Evolutionary conservation across 192 early-diverging fungal species (phyloP), one percentile per base, ranked within the genome.

Genomic region (Linnemannia exigua): DNA sequence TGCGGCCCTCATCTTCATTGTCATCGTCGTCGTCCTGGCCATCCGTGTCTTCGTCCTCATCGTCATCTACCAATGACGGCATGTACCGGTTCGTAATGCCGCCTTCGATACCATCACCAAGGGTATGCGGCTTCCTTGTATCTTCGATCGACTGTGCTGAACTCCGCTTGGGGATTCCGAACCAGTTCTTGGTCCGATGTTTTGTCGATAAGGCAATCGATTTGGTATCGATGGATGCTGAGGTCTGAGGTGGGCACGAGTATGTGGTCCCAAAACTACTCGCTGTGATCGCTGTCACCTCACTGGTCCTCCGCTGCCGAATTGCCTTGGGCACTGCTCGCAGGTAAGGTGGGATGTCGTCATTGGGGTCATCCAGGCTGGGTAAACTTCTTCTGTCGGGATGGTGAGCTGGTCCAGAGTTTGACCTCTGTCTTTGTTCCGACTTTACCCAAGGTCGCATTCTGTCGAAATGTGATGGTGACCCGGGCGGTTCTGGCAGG

Each of bases 111-210:
- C 81, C 81, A 48, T 83, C 58, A 0, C 81, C 81, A 22, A 83
- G 47, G 1, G 54, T 58, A 61, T 84, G 82, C 0, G 76, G 82
- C 15, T 72, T 77, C 61, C 82, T 78, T 44, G 67, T 84, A 33
- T 77, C 75, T 14, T 77, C 75, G 9, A 52, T 38, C 0, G 36
- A 31, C 11, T 47, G 33, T 28, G 71, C 61, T n/a, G 77, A 85
- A 1, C 38, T 63, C 11, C 77, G 28, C 54, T 69, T 85, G 1
- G 61, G 22, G 1, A 80, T 76, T 17, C 84, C 84, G 61, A 86
- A 86, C 84, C 84, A 86, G 47, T 86, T 72, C 28, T 77, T 80
- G 33, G 78, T 74, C 38, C 83, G 83, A 41, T 58, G 38, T 41
- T 71, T 85, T 35, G 63, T 63, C 12, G 58, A 63, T 25, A 70